phyloP scores from a whole-genome alignment of 345 rosid species.

The Eucalyptus curtisii region DNA sequence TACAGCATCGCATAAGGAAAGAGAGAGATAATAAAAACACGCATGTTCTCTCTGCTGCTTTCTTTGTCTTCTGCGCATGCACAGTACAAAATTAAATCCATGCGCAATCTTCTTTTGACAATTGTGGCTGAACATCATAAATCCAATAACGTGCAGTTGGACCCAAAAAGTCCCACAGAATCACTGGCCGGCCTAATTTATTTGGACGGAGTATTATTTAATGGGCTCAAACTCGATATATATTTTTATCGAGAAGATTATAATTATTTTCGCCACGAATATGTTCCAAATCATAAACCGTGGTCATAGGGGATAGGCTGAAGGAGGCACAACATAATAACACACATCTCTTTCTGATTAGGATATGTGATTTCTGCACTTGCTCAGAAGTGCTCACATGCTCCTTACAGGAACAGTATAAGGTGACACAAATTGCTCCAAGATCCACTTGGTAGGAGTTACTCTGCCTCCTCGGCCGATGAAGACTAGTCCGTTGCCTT shows the following conservation, averaged over 20 bases:
- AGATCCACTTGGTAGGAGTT: slow-evolving; percentile 61
- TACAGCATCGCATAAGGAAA: neutral
- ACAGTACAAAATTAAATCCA: neutral
- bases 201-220: no score
- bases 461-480: neutral
- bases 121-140: neutral
- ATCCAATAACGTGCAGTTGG: neutral
- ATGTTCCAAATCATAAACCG: neutral
- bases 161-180: neutral
- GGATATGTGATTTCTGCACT: slow-evolving; percentile 86
- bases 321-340: slow-evolving; percentile 79
- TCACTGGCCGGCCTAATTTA: neutral
- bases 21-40: neutral
- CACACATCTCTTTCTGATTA: slow-evolving; percentile 69
- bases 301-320: slow-evolving; percentile 41
- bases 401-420: slow-evolving; percentile 84
- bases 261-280: neutral
- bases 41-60: neutral
- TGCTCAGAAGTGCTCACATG: slow-evolving; percentile 66
- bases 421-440: slow-evolving; percentile 83
- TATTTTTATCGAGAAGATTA: no score
- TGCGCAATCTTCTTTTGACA: neutral
- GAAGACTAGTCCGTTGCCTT: neutral
- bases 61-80: neutral
- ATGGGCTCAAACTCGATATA: no score